Conservation (phyloP, 2,329 filamentous ascomycete genomes). For the Phyllosticta capitalensis region DNA sequence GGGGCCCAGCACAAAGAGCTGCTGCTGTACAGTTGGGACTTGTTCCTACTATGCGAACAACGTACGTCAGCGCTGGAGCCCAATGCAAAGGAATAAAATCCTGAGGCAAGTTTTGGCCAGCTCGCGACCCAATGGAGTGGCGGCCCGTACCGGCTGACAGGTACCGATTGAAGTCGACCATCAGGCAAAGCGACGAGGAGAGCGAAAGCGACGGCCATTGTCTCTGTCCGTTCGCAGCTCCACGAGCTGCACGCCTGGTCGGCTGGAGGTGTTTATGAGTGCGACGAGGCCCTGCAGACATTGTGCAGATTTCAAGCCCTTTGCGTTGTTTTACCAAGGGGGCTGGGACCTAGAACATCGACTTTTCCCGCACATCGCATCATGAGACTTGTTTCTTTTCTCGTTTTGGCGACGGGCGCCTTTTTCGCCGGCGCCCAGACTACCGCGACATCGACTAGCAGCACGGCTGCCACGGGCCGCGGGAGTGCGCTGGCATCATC, state of each 20-base stretch:
- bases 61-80: background rate
- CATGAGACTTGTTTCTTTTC: background rate
- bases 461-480: background rate
- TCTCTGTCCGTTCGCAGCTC: background rate
- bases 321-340: background rate
- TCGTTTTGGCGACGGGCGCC: background rate
- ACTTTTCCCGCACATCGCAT: background rate
- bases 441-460: background rate
- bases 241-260: background rate
- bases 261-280: background rate
- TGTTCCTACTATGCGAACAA: background rate
- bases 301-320: background rate
- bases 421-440: background rate
- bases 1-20: background rate
- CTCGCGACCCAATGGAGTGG: background rate
- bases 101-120: background rate
- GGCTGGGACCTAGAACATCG: background rate
- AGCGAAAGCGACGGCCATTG: background rate
- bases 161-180: background rate
- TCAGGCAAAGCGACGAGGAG: background rate
- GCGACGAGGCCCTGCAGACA: background rate
- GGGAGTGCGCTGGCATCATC: background rate
- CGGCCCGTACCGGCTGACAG: background rate
- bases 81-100: background rate
- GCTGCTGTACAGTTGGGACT: background rate